Base-by-base conservation (phyloP, 1,139 yeast species). In the Entelexis sorbosivorans region DNA sequence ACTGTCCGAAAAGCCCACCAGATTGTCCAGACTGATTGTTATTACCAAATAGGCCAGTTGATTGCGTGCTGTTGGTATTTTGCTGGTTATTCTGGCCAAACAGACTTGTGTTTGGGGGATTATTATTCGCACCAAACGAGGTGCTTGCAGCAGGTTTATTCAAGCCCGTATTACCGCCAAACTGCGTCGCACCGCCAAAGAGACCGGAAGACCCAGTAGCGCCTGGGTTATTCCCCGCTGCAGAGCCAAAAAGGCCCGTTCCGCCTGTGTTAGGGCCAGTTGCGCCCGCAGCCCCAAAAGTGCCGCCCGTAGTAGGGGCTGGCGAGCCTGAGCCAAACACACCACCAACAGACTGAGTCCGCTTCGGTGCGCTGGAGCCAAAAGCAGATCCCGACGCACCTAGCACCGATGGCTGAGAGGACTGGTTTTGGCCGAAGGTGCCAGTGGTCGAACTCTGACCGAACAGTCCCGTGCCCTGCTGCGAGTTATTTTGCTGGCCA, bases 341-440 rank as follows among this genome's bases (percentile, higher is more conserved):
- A 4, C 44, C 45, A 1, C 48, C 44, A 24, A 51, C 50, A 32
- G 54, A 51, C 40, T 51, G 47, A 16, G 54, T 32, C 17, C 54
- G 49, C 19, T 51, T 51, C 8, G 54, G 43, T 6, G 34, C 38
- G 24, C 36, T 29, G 3, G 42, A 22, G 5, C 45, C 45, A 17
- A 42, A 32, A 3, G 38, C 5, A 20, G 42, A 38, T 4, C 48
- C 48, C 5, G 34, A 28, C 10, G 22, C 28, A 3, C 39, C 35
- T 7, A n/a, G 14, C n/a, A n/a, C 38, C 19, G 43, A 13, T 9
- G 42, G 43, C 38, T 34, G 36, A 11, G 38, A 29, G n/a, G 47
- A 29, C 39, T 38, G 44, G 8, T 22, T 16, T 8, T 24, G 14
- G 16, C 47, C 47, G 24, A 44, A 44, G 3, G 33, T 16, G 33